These are phyloP conservation scores for Pseudocercospora eumusae DNA, from an alignment of 2,329 filamentous ascomycete genomes.

Conservation along the genomic window DNA sequence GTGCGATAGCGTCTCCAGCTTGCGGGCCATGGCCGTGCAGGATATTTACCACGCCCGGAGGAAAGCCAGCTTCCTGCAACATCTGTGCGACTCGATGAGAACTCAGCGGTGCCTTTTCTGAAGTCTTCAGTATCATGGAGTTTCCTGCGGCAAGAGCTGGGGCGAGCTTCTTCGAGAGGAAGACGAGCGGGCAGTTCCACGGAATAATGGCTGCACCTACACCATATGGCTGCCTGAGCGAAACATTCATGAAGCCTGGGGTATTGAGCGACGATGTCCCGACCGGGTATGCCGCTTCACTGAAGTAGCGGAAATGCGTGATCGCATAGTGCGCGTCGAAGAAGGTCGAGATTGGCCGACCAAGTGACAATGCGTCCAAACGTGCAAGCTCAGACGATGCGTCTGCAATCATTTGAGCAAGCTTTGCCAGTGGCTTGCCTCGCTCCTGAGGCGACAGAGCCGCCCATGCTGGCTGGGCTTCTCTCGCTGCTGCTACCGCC, in stretches of 20 bases:
- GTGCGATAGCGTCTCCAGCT: conserved; percentile 34
- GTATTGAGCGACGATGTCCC: conserved; percentile 52
- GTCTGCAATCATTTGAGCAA: conserved; percentile 26
- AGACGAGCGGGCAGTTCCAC: conserved; percentile 56
- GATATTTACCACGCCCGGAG: conserved; percentile 46
- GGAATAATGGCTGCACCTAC: conserved; percentile 60
- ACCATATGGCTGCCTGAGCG: conserved; percentile 49
- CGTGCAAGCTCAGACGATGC: conserved; percentile 24
- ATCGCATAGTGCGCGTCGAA: conserved; percentile 43
- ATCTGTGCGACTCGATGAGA: conserved; percentile 31
- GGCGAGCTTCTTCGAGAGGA: conserved; percentile 54
- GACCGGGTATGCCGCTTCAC: conserved; percentile 47
- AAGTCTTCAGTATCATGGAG: conserved; percentile 60
- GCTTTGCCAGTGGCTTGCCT: conserved; percentile 23
- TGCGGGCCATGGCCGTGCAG: conserved; percentile 38
- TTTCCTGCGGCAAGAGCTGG: conserved; percentile 63
- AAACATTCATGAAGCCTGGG: conserved; percentile 50
- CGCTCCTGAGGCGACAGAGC: conserved; percentile 18
- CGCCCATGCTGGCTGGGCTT: conserved; percentile 20
- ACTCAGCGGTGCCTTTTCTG: conserved; percentile 25
- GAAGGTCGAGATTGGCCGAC: conserved; percentile 32
- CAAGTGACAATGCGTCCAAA: conserved; percentile 23
- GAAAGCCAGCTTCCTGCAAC: conserved; percentile 46
- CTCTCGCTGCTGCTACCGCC: conserved; percentile 68
- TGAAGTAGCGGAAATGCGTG: conserved; percentile 44